Evolutionary conservation across 257 asterid species (phyloP), one percentile per base, ranked within the genome.

Genomic region (Ajuga chamaepitys): DNA sequence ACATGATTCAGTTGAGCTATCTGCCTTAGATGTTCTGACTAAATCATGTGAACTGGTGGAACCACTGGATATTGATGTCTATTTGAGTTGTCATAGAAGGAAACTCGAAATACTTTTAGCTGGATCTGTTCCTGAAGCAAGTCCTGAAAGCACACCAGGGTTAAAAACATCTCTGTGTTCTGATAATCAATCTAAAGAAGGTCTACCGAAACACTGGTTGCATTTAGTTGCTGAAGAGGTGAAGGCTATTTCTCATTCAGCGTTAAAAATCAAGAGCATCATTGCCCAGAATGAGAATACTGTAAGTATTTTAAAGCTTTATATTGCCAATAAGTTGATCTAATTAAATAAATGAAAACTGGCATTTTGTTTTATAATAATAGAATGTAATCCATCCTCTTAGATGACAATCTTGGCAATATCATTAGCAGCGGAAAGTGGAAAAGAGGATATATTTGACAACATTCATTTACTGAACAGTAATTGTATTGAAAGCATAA

Each of bases 51-150:
- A 84, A 72, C 77, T 74, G 70, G 75, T 78, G 65, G 80, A 84
- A 67, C 83, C 81, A 35, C 66, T 86, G 88, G 83, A 89, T 70
- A 66, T 76, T 53, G 90, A 81, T 69, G 71, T 89, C 75, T 84
- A 75, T 80, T 78, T 90, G 72, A 85, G 78, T 75, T 89, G 95
- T 74, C 99, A 89, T 75, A 86, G 81, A 80, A 86, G 95, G 83
- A 93, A 86, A 80, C 82, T 93, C 64, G 88, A 86, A 63, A 74
- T 93, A 72, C 95, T 89, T 70, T 66, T 85, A 68, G 76, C 86
- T 74, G 87, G 85, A 72, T 81, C 82, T 80, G 87, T 86, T 75
- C 65, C 80, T 67, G 87, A 74, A 62, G 77, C 73, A 61, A 68
- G 63, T 74, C 65, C 68, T 72, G 77, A 74, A 64, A 83, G 75